Conservation (phyloP, 2,329 filamentous ascomycete species). For the Hansfordia pulvinata region DNA sequence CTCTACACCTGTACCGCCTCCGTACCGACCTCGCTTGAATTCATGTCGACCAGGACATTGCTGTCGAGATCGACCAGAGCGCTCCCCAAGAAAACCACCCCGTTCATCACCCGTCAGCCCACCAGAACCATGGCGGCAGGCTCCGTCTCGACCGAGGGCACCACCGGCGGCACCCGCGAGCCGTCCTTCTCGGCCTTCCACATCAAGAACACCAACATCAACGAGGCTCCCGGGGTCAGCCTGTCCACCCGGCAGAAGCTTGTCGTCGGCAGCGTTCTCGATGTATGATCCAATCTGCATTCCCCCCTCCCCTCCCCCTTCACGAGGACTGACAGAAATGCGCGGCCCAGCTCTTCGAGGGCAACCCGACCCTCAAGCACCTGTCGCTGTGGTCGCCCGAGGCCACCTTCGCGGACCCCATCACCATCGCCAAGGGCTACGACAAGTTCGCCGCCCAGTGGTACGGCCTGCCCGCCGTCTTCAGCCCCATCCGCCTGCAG, state of each 20-base stretch:
- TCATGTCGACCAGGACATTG: too few species aligned
- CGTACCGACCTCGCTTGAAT: too few species aligned
- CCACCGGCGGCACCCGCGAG: too few species aligned
- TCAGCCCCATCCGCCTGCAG: slow-evolving; percentile 41
- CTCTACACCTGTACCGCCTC: too few species aligned
- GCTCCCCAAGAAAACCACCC: too few species aligned
- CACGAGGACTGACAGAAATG: background rate
- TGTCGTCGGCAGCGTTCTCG: slow-evolving; percentile 42
- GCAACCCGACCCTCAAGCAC: slow-evolving; percentile 42
- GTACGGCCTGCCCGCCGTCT: slow-evolving; percentile 46
- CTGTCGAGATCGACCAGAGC: too few species aligned
- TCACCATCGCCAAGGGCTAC: slow-evolving; percentile 42
- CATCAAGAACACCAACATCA: slow-evolving; percentile 41
- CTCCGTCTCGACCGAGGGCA: too few species aligned
- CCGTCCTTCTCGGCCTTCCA: slow-evolving; percentile 15
- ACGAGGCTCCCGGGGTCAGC: slow-evolving; percentile 33
- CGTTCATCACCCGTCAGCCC: too few species aligned
- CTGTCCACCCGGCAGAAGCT: slow-evolving; percentile 36
- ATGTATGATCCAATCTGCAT: slow-evolving; percentile 28
- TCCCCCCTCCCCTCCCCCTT: background rate
- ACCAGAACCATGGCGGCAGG: too few species aligned
- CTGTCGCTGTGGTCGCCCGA: slow-evolving; percentile 44
- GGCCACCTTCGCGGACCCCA: slow-evolving; percentile 42
- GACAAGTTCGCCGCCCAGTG: slow-evolving; percentile 33
- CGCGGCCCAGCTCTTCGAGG: slow-evolving; percentile 37